Conservation (phyloP, 2,329 filamentous ascomycete species). For the Stylonectria norvegica region DNA sequence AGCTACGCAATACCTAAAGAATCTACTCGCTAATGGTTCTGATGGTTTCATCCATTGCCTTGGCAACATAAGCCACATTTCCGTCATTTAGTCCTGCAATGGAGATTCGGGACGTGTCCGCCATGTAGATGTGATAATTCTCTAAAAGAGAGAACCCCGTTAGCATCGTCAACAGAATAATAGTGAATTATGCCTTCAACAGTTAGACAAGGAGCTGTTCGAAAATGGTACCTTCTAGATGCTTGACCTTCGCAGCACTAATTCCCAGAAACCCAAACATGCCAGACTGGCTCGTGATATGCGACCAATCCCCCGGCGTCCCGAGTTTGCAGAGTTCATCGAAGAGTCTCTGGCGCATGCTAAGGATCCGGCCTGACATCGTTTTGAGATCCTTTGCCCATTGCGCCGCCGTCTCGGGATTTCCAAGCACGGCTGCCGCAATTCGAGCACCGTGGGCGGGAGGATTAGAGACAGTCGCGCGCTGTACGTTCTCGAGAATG, state of each 20-base stretch:
- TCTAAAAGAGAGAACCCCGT: constrained; percentile 21
- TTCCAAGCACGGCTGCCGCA: constrained; percentile 31
- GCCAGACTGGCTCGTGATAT: constrained; percentile 36
- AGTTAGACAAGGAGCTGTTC: too few species aligned
- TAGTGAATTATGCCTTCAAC: neutral
- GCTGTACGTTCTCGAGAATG: constrained; percentile 30
- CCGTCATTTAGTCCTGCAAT: constrained; percentile 37
- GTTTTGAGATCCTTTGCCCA: constrained; percentile 35
- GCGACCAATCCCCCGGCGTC: constrained; percentile 37
- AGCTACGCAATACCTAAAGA: too few species aligned
- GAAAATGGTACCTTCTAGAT: constrained; percentile 29
- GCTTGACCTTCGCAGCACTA: constrained; percentile 42
- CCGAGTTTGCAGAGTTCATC: constrained; percentile 29
- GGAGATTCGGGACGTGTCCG: constrained; percentile 36
- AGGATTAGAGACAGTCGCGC: constrained; percentile 35
- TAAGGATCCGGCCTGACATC: constrained; percentile 35
- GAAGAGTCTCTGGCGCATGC: constrained; percentile 34
- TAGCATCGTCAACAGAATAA: neutral
- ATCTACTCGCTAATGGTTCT: too few species aligned
- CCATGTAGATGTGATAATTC: constrained; percentile 38
- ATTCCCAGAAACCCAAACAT: constrained; percentile 48
- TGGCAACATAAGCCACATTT: constrained; percentile 29
- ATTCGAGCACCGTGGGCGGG: constrained; percentile 36
- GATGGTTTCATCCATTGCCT: constrained; percentile 16
- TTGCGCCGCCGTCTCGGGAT: constrained; percentile 24